Evolutionary conservation across 495 filamentous ascomycete species (phyloP).

Genomic region (Cairneyella variabilis): DNA sequence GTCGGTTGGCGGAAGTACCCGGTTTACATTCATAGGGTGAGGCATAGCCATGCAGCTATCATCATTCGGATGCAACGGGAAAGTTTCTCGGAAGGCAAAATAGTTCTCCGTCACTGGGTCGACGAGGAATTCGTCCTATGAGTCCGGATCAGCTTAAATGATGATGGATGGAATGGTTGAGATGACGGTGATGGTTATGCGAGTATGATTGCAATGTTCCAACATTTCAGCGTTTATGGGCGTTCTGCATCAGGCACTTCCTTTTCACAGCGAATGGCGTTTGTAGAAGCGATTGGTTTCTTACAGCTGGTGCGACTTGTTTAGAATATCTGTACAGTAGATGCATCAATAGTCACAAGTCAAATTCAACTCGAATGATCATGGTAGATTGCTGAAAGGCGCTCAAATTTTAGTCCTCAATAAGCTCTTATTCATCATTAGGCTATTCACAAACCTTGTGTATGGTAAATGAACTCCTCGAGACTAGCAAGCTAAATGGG

Average conservation of each 20-base stretch:
- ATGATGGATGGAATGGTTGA: neutral
- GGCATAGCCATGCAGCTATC: constrained; percentile 86
- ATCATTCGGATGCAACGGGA: constrained; percentile 65
- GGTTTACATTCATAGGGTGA: constrained; percentile 77
- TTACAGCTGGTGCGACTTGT: too few relatives aligned
- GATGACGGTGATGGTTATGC: constrained; percentile 3
- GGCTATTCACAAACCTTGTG: too few relatives aligned
- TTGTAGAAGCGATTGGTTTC: neutral
- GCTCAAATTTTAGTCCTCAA: too few relatives aligned
- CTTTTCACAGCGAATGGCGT: constrained; percentile 3
- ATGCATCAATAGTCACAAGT: too few relatives aligned
- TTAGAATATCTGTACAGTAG: too few relatives aligned
- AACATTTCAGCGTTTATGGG: neutral
- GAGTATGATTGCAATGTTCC: neutral
- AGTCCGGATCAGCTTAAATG: constrained; percentile 13
- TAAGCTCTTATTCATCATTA: too few relatives aligned
- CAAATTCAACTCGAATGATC: too few relatives aligned
- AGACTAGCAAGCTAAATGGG: too few relatives aligned
- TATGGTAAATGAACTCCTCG: too few relatives aligned
- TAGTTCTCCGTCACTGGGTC: constrained; percentile 80
- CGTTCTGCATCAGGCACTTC: neutral
- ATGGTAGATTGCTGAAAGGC: too few relatives aligned
- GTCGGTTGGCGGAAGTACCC: constrained; percentile 78
- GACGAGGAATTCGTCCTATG: constrained; percentile 68
- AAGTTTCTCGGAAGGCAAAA: constrained; percentile 67